Evolutionary conservation across 2,329 filamentous ascomycete species (phyloP).

Genomic region (Aspergillus nomiae): DNA sequence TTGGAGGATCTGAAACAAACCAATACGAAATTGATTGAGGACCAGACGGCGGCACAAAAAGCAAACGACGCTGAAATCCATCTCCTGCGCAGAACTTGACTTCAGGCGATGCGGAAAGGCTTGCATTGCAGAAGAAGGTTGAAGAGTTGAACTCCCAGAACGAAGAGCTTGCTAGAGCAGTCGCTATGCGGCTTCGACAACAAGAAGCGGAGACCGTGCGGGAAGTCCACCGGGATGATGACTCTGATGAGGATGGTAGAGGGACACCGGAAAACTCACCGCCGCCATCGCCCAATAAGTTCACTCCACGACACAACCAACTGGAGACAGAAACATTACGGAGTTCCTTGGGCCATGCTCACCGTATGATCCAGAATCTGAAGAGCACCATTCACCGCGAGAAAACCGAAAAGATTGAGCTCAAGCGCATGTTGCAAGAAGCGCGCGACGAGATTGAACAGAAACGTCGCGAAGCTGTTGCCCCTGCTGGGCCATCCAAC

Average conservation of each 20-base stretch:
- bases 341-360: slow-evolving; percentile 89
- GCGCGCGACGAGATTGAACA: slow-evolving; percentile 86
- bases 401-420: slow-evolving; percentile 97
- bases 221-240: slow-evolving; percentile 62
- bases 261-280: slow-evolving; percentile 87
- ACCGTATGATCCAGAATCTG: slow-evolving; percentile 93
- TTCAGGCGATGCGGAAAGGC: slow-evolving; percentile 75
- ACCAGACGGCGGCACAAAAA: slow-evolving; percentile 74
- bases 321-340: slow-evolving; percentile 96
- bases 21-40: slow-evolving; percentile 77
- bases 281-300: slow-evolving; percentile 85
- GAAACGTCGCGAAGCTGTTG: slow-evolving; percentile 58
- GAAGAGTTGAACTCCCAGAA: slow-evolving; percentile 89
- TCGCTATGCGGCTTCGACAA: slow-evolving; percentile 71
- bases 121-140: slow-evolving; percentile 78
- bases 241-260: slow-evolving; percentile 67
- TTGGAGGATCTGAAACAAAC: slow-evolving; percentile 84
- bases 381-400: slow-evolving; percentile 94
- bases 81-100: slow-evolving; percentile 74
- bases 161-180: slow-evolving; percentile 81
- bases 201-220: slow-evolving; percentile 65
- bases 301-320: slow-evolving; percentile 84
- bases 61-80: slow-evolving; percentile 88
- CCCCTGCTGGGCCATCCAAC: slow-evolving; percentile 38
- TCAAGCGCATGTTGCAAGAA: slow-evolving; percentile 93